These are phyloP conservation scores for Plicaturopsis crispa DNA, from an alignment of 768 basidiomycete species.

Conservation along the genomic window DNA sequence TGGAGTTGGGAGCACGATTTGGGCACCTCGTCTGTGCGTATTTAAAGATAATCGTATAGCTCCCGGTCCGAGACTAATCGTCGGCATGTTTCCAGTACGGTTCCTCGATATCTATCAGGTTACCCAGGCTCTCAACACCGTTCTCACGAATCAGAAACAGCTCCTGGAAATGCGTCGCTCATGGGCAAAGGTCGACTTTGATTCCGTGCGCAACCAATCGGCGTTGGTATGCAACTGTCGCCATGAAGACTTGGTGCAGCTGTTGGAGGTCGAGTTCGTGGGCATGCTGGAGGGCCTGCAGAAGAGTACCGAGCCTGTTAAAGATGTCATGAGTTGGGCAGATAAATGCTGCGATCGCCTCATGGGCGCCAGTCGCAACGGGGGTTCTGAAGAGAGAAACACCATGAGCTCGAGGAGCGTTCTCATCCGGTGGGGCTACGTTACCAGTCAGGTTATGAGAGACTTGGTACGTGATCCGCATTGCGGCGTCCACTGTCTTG, in stretches of 20 bases:
- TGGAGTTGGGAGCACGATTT: conserved; percentile 85
- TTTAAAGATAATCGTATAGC: background rate
- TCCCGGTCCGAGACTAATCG: conserved; percentile 3
- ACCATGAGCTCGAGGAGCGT: conserved; percentile 84
- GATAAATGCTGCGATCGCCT: conserved; percentile 83
- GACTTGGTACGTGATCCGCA: conserved; percentile 56
- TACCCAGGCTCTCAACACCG: conserved; percentile 82
- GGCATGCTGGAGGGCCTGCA: conserved; percentile 62
- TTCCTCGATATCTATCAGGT: conserved; percentile 92
- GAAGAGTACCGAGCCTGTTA: conserved; percentile 72
- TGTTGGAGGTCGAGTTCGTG: conserved; percentile 81
- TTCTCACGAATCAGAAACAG: conserved; percentile 82
- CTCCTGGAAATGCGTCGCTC: conserved; percentile 80
- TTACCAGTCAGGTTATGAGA: conserved; percentile 89
- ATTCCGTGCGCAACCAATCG: conserved; percentile 88
- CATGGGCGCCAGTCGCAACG: conserved; percentile 61
- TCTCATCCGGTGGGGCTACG: conserved; percentile 88
- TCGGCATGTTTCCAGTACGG: conserved; percentile 47
- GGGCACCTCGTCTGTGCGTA: conserved; percentile 83
- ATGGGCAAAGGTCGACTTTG: conserved; percentile 85
- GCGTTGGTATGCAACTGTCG: conserved; percentile 90
- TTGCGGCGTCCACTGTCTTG: no score
- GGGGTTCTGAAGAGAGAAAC: conserved; percentile 62
- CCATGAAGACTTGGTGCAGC: conserved; percentile 80
- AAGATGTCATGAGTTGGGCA: conserved; percentile 87